Evolutionary conservation across 2,329 filamentous ascomycete genomes (phyloP).

Genomic region (Colletotrichum sp.): DNA sequence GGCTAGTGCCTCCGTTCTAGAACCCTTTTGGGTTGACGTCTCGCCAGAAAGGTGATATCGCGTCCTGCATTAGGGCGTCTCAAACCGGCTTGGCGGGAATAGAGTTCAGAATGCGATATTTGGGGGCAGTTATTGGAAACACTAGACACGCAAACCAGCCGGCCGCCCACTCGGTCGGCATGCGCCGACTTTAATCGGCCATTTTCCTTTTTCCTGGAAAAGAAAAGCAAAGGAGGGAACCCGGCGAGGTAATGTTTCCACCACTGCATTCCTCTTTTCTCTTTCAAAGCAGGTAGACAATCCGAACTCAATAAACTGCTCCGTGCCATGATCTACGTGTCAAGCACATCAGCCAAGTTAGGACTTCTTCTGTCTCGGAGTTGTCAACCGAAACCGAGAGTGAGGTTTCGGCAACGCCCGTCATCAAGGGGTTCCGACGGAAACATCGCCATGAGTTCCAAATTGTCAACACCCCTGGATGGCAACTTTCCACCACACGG

Average conservation of each 20-base stretch:
- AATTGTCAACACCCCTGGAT: background rate
- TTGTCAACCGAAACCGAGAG: background rate
- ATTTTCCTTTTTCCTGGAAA: background rate
- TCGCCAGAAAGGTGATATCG: conserved; percentile 11
- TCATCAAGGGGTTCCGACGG: background rate
- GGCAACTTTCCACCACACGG: background rate
- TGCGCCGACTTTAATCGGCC: background rate
- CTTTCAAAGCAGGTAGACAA: background rate
- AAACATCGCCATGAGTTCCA: background rate
- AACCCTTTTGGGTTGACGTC: background rate
- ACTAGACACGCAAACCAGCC: background rate
- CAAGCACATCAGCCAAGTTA: background rate
- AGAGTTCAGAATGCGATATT: background rate
- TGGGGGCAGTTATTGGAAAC: conserved; percentile 1
- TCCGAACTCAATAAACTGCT: background rate
- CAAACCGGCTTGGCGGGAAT: background rate
- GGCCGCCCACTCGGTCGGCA: background rate
- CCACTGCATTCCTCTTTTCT: background rate
- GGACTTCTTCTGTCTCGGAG: background rate
- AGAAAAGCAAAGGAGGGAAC: background rate
- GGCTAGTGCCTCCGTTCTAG: background rate
- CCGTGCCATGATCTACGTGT: conserved; percentile 10
- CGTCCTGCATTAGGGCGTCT: conserved; percentile 8
- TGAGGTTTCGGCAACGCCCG: background rate
- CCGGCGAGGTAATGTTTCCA: background rate